Evolutionary conservation across 148 eudicot species (phyloP), one percentile per base, ranked within the genome.

Genomic region (Salicornia ramosissima): DNA sequence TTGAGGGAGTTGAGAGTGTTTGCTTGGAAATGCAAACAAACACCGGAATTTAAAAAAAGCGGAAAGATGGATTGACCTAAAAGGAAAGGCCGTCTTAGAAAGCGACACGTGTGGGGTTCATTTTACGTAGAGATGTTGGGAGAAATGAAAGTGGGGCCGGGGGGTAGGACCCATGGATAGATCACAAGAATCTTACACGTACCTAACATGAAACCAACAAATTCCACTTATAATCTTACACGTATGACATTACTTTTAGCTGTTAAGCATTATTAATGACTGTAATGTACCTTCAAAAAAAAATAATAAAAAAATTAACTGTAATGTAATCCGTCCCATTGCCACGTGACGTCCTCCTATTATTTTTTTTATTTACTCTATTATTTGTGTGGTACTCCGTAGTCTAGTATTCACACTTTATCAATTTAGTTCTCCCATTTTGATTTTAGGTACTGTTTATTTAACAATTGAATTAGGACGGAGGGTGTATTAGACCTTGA

Each of bases 111-210:
- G 79, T 70, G 42, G 57, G 74, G 45, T 45, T n/a, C 36, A 16
- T 28, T 36, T 68, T 40, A 4, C 15, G 8, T n/a, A 29, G 39
- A 22, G 9, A 43, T 28, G 54, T 9, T 22, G 26, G 29, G 66
- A n/a, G 66, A 34, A 21, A n/a, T n/a, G n/a, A 47, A 18, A 47
- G 3, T 22, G 19, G 64, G 31, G 66, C n/a, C n/a, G n/a, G n/a
- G n/a, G n/a, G n/a, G n/a, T n/a, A n/a, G 79, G 79, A 24, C 79
- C 75, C 51, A 42, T 6, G 22, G 43, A 2, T 64, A 76, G 75
- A 76, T 76, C 67, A 65, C 60, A 46, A 46, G 74, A 70, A 71
- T 71, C 79, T 45, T 64, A 56, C 36, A 68, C 65, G 74, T 74
- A 70, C 79, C 74, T 70, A 76, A 76, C 58, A 46, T 69, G 51